phyloP scores from a whole-genome alignment of 2,329 filamentous ascomycete species.

The Fusarium citri region DNA sequence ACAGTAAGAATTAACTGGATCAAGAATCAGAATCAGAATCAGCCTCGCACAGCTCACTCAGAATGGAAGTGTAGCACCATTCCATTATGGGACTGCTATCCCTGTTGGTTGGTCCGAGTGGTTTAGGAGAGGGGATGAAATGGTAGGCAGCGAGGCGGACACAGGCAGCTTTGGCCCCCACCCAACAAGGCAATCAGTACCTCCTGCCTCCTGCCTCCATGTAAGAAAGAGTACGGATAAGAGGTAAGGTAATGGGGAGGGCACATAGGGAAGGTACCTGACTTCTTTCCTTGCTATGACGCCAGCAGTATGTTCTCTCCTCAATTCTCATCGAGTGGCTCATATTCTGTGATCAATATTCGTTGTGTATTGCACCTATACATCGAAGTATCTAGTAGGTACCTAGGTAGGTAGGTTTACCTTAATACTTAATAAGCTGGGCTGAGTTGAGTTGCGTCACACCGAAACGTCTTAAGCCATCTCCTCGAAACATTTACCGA shows the following conservation, averaged over 20 bases:
- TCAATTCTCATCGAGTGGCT: neutral
- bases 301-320: neutral
- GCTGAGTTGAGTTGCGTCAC: constrained; percentile 28
- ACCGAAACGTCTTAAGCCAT: constrained; percentile 4
- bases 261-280: neutral
- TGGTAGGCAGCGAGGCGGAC: constrained; percentile 48
- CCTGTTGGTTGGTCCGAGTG: constrained; percentile 33
- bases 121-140: constrained; percentile 14
- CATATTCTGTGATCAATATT: neutral
- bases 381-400: neutral
- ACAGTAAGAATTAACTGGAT: neutral
- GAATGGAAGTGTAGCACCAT: constrained; percentile 28
- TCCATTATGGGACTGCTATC: constrained; percentile 12
- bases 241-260: constrained; percentile 9
- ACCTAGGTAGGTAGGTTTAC: too few relatives aligned
- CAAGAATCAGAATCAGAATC: constrained; percentile 6
- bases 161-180: constrained; percentile 21
- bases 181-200: constrained; percentile 1
- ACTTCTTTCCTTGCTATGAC: neutral
- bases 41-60: constrained; percentile 42
- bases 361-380: neutral
- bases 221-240: neutral
- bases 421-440: constrained; percentile 1
- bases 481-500: neutral
- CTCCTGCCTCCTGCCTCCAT: neutral